Evolutionary conservation across 495 filamentous ascomycete genomes (phyloP), one percentile per base, ranked within the genome.

Genomic region (Xylaria nigripes): DNA sequence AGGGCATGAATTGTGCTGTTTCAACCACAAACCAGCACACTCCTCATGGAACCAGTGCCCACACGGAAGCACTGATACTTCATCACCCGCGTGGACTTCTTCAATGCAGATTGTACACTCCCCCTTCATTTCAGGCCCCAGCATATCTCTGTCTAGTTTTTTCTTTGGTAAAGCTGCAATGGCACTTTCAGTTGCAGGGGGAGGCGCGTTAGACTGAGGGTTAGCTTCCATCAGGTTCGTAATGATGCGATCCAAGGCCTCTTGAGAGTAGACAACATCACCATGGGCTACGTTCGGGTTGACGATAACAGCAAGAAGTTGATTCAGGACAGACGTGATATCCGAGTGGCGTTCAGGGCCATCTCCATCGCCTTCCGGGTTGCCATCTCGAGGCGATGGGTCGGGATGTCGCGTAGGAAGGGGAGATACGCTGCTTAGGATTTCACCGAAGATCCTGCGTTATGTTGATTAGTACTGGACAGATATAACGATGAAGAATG

Each of bases 61-160:
- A 70, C 93, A 98, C 2, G 91, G 91, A 24, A 98, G 69, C 22
- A 85, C 76, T 0, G 84, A 81, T 6, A 93, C 87, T 65, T 90
- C 83, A 22, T 84, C 86, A 13, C 82, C 87, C 30, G 86, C 62
- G 40, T 81, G 74, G 30, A 95, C 83, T 2, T 87, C 78, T 51
- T 96, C 92, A 77, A 96, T 97, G 64, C 93, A 98, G 54, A 96
- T 92, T 22, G 87, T 89, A 63, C 90, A 96, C 58, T 95, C 91
- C 3, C 79, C 87, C 54, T 76, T 78, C 3, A 72, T 67, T 43
- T 81, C 78, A 0, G 71, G 59, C 2, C 67, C 87, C 22, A 91
- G 69, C 80, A 90, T 84, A 38, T 83, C 76, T 32, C 74, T 70
- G 42, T 85, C 76, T 3, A 90, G 68, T 29, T 71, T 75, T 56